Evolutionary conservation across 805 yeast genomes (phyloP), one percentile per base, ranked within the genome.

Genomic region (Diddensiella transvaalensis): DNA sequence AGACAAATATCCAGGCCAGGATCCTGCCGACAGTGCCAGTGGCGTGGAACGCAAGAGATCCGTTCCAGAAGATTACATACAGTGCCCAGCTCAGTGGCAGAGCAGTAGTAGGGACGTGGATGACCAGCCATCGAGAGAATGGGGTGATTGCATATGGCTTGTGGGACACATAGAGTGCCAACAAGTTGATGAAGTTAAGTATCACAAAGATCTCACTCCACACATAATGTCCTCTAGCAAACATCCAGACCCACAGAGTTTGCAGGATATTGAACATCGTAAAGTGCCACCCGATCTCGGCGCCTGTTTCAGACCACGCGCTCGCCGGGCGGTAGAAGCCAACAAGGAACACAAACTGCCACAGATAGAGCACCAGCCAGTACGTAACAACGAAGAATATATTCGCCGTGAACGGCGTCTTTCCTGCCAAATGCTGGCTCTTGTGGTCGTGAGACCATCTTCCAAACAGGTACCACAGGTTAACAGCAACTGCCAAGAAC

Each of bases 31-130:
- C 66, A 22, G 47, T 24, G 22, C 71, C 63, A 57, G 77, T 75
- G 47, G 76, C 76, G 10, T 84, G 77, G 51, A 82, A 85, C 68
- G 82, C 77, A 62, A 83, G 63, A 1, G 95, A 89, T 40, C 95
- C 95, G 61, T 84, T 85, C 95, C 95, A 87, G 71, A 86, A 84
- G 33, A 87, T 62, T 21, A 81, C 82, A 60, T 80, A 85, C 50
- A 84, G 62, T 32, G 82, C 67, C 95, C 95, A 87, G 26, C 85
- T 73, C 47, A 85, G 64, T 11, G 96, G 95, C 58, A 85, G 56
- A 0, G 90, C 87, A 6, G 80, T 75, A 11, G 75, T 74, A 13
- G 91, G 76, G 55, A 81, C 66, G 66, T 87, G 95, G 44, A 85
- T 70, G 33, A 79, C 65, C 24, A 80, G 53, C 77, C 82, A 81